Conservation (phyloP, 306 rosid species). For the Quercus rubra region DNA sequence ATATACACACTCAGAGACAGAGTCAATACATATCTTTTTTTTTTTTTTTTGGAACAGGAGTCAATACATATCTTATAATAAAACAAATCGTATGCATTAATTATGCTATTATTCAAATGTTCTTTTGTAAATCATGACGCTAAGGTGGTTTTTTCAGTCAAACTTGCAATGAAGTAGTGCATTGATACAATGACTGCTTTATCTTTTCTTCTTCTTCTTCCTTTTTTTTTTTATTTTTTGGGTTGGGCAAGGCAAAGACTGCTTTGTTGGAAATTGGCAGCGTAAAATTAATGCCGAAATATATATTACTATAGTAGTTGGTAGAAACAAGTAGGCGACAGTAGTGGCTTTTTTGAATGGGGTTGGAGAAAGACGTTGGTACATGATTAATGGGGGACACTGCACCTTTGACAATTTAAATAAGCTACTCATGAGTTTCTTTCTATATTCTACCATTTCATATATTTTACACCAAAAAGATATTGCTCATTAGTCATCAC, state of each 20-base stretch:
- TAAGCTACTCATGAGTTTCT: slow-evolving; percentile 12
- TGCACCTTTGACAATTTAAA: slow-evolving; percentile 8
- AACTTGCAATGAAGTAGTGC: slow-evolving; percentile 15
- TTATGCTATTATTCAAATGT: background rate
- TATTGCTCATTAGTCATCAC: background rate
- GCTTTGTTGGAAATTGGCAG: background rate
- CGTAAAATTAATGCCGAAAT: background rate
- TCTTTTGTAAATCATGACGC: slow-evolving; percentile 1
- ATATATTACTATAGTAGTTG: background rate
- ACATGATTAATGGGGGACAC: slow-evolving; percentile 16
- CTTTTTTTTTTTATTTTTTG: too few species aligned
- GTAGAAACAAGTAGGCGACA: slow-evolving; percentile 1
- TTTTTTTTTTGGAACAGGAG: background rate
- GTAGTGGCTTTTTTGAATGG: background rate
- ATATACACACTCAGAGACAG: background rate
- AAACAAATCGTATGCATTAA: background rate
- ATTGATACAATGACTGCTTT: slow-evolving; percentile 2
- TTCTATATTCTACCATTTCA: background rate
- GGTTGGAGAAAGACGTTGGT: slow-evolving; percentile 15
- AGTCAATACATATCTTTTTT: background rate
- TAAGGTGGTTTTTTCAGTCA: slow-evolving; percentile 5
- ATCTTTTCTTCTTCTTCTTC: too few species aligned
- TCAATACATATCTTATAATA: background rate
- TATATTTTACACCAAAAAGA: background rate
- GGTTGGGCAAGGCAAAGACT: background rate